phyloP scores from a whole-genome alignment of 148 eudicot genomes.

The Beta vulgaris region DNA sequence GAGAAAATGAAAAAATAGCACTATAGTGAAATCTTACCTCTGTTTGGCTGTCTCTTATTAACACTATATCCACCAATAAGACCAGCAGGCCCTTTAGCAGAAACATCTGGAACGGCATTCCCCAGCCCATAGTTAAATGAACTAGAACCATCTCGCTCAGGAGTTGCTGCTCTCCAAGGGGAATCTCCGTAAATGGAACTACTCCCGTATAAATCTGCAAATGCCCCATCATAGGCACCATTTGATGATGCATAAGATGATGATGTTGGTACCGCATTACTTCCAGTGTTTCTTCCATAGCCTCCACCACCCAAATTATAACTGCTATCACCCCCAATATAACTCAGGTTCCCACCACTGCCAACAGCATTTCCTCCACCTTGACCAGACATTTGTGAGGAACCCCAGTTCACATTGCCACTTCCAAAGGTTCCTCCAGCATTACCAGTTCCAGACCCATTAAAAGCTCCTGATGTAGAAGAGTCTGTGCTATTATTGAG shows the following conservation, averaged over 20 bases:
- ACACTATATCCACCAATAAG: slow-evolving; percentile 60
- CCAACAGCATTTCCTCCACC: slow-evolving; percentile 39
- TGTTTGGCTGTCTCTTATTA: slow-evolving; percentile 47
- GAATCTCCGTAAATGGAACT: slow-evolving; percentile 50
- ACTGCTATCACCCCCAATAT: slow-evolving; percentile 44
- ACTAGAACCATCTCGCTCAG: slow-evolving; percentile 53
- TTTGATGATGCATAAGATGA: slow-evolving; percentile 44
- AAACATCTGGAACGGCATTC: slow-evolving; percentile 41
- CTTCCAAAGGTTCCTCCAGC: slow-evolving; percentile 38
- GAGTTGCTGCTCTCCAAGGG: slow-evolving; percentile 58
- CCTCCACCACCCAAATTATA: slow-evolving; percentile 46
- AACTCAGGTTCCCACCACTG: slow-evolving; percentile 47
- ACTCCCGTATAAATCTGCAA: slow-evolving; percentile 58
- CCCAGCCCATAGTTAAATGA: slow-evolving; percentile 63
- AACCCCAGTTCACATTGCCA: slow-evolving; percentile 47
- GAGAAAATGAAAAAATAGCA: not conserved
- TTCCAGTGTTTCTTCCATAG: slow-evolving; percentile 46
- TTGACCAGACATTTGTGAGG: slow-evolving; percentile 40
- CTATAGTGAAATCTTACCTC: slow-evolving; percentile 44
- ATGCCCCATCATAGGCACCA: slow-evolving; percentile 52
- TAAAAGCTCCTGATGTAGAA: slow-evolving; percentile 31
- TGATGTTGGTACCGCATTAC: slow-evolving; percentile 40
- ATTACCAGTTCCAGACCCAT: slow-evolving; percentile 37
- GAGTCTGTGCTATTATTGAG: slow-evolving; percentile 45
- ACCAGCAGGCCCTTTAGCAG: slow-evolving; percentile 46